phyloP scores from a whole-genome alignment of 2,329 filamentous ascomycete species.

The Aspergillus tanneri region DNA sequence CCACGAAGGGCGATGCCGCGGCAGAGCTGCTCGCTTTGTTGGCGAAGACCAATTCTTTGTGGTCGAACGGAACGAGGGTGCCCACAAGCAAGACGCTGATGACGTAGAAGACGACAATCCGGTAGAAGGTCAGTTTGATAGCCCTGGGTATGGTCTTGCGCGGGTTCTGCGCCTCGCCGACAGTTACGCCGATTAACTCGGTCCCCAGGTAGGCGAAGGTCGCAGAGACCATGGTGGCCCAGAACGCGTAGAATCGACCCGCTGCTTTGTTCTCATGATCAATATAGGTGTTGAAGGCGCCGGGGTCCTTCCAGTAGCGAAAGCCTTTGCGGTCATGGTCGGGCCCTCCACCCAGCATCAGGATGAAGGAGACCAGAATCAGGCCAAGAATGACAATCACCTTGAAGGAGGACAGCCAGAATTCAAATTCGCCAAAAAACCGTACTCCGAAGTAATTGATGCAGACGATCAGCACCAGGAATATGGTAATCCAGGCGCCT shows the following conservation, averaged over 20 bases:
- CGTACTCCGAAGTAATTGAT: constrained; percentile 71
- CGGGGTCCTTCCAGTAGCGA: constrained; percentile 64
- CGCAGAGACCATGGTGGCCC: constrained; percentile 71
- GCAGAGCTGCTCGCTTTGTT: constrained; percentile 50
- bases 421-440: constrained; percentile 68
- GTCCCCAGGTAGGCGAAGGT: constrained; percentile 78
- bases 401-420: constrained; percentile 63
- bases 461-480: constrained; percentile 60
- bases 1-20: constrained; percentile 71
- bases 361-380: constrained; percentile 63
- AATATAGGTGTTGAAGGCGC: constrained; percentile 56
- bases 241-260: constrained; percentile 63
- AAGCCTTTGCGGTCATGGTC: constrained; percentile 63
- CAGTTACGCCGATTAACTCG: constrained; percentile 74
- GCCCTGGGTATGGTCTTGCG: constrained; percentile 72
- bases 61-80: constrained; percentile 74
- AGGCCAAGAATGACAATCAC: constrained; percentile 65
- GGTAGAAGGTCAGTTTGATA: constrained; percentile 78
- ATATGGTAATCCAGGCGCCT: constrained; percentile 74
- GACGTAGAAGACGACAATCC: constrained; percentile 78
- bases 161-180: constrained; percentile 77
- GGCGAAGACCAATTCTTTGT: constrained; percentile 55
- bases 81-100: constrained; percentile 71
- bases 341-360: constrained; percentile 65
- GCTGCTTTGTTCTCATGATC: constrained; percentile 42